Percentiles rank a stretch among this genome's conserved stretches.
Evolutionary conservation across 257 asterid genomes (phyloP).

Genomic region (Solanum peruvianum): DNA sequence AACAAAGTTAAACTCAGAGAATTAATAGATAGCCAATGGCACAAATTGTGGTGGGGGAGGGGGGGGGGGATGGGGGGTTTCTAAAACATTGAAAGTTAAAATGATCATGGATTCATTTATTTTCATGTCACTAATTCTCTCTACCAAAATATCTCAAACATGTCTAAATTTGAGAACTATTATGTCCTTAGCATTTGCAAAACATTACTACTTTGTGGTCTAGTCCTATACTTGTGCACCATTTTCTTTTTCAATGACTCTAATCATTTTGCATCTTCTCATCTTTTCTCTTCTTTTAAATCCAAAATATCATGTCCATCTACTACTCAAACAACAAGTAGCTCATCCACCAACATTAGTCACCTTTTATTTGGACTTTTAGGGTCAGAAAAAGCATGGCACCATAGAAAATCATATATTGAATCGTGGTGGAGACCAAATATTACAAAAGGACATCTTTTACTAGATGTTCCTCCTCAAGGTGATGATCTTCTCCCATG

Average conservation of each 20-base stretch:
- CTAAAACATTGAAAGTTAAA: background rate
- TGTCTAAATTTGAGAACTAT: background rate
- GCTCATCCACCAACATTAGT: background rate
- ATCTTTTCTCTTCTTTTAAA: background rate
- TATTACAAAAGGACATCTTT: constrained; percentile 7
- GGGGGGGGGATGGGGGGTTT: background rate
- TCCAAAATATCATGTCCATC: background rate
- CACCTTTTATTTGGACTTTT: constrained; percentile 12
- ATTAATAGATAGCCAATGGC: background rate
- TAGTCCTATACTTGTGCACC: background rate
- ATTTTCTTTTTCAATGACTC: background rate
- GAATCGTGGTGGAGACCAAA: constrained; percentile 30
- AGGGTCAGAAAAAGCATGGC: constrained; percentile 14
- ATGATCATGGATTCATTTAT: background rate
- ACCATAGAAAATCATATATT: constrained; percentile 3
- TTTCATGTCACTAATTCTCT: background rate
- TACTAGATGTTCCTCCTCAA: constrained; percentile 9
- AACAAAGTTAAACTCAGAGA: background rate
- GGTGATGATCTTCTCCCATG: constrained; percentile 12
- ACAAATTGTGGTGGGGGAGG: background rate
- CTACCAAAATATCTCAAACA: background rate
- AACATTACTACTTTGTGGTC: background rate
- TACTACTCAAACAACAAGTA: background rate
- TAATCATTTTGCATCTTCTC: background rate
- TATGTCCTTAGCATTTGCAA: background rate